Evolutionary conservation across 345 rosid species (phyloP).

Genomic region (Euphorbia peplus): DNA sequence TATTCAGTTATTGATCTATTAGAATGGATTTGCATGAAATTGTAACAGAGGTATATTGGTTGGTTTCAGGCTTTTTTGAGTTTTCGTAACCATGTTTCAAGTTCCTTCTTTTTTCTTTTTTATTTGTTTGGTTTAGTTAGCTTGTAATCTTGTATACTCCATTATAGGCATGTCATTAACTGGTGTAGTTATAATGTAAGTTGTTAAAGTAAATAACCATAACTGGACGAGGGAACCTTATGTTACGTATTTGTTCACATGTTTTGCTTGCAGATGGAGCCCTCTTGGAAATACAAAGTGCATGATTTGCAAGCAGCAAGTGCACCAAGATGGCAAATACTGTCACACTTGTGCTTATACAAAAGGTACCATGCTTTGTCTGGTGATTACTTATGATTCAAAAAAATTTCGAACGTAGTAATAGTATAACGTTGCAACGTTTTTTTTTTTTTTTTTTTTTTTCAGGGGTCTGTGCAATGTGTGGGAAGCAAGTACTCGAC

Average conservation of each 20-base stretch:
- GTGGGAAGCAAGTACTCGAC: slow-evolving; percentile 98
- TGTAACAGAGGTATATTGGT: not conserved
- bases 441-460: slow-evolving; percentile 11
- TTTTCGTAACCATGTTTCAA: not conserved
- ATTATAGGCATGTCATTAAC: not conserved
- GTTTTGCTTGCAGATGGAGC: slow-evolving; percentile 66
- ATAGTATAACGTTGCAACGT: not conserved
- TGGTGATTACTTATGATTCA: not conserved
- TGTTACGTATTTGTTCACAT: not conserved
- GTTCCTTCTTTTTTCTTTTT: not conserved
- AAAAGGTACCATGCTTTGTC: slow-evolving; percentile 52
- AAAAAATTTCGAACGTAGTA: not conserved
- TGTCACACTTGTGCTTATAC: slow-evolving; percentile 98
- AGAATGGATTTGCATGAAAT: not conserved
- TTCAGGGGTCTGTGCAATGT: slow-evolving; percentile 97
- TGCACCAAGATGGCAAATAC: slow-evolving; percentile 92
- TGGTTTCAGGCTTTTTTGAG: not conserved
- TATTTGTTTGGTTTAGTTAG: slow-evolving; percentile 1
- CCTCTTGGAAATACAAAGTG: slow-evolving; percentile 89
- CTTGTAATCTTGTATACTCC: too few species aligned
- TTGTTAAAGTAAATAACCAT: not conserved
- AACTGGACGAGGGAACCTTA: not conserved
- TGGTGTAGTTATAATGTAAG: not conserved
- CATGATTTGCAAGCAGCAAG: slow-evolving; percentile 97
- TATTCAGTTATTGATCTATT: not conserved